Percentiles rank a stretch among this genome's conserved stretches.
Conservation (phyloP, 192 early-diverging fungal species). For the Coemansia sp. region DNA sequence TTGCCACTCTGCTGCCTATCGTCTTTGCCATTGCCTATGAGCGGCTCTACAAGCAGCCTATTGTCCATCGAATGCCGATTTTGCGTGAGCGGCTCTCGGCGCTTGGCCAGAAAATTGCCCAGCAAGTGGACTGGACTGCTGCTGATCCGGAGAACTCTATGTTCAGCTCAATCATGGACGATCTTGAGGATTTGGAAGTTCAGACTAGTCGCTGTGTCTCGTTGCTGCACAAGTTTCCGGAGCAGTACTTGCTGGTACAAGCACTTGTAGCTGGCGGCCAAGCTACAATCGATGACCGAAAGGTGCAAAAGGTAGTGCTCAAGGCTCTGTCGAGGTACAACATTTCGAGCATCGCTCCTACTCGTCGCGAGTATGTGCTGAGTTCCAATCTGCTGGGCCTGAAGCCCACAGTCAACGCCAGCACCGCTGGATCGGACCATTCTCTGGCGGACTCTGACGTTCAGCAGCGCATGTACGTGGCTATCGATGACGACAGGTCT, state of each 20-base stretch:
- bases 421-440: not conserved
- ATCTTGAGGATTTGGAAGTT: slow-evolving; percentile 47
- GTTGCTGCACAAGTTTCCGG: slow-evolving; percentile 51
- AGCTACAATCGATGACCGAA: slow-evolving; percentile 33
- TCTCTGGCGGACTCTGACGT: slow-evolving; percentile 2
- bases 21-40: slow-evolving; percentile 79
- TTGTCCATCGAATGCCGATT: slow-evolving; percentile 33
- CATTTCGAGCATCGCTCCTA: slow-evolving; percentile 29
- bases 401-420: not conserved
- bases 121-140: slow-evolving; percentile 27
- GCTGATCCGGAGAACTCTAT: slow-evolving; percentile 42
- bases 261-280: slow-evolving; percentile 37
- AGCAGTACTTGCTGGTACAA: slow-evolving; percentile 42
- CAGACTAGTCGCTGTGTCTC: slow-evolving; percentile 49
- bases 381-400: slow-evolving; percentile 13
- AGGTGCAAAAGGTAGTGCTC: slow-evolving; percentile 40
- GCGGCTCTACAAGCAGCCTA: slow-evolving; percentile 56
- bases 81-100: slow-evolving; percentile 26
- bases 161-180: slow-evolving; percentile 47
- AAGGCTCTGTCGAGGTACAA: slow-evolving; percentile 41
- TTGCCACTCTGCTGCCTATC: slow-evolving; percentile 71
- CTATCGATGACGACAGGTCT: slow-evolving; percentile 35
- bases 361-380: slow-evolving; percentile 40
- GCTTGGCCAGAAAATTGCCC: slow-evolving; percentile 33
- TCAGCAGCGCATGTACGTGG: slow-evolving; percentile 45